Evolutionary conservation across 2,329 filamentous ascomycete species (phyloP), one percentile per base, ranked within the genome.

Genomic region (Microdochium paspali): DNA sequence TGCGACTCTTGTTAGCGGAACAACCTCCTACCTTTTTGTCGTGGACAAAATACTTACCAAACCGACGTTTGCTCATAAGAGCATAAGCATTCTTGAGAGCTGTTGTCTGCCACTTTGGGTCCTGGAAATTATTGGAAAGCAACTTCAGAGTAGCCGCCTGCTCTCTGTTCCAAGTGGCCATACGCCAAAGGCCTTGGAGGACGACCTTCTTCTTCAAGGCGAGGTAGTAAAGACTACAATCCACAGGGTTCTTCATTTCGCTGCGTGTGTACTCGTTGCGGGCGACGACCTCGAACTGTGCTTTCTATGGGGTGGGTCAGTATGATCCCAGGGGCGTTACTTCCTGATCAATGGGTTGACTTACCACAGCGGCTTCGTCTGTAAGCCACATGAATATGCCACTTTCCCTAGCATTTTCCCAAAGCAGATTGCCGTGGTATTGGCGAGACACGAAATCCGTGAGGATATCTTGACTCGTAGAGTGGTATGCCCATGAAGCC

Each of bases 81-180:
- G 93, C 91, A 66, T 96, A 98, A 0, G 93, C 93, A 62, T 98
- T 98, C 67, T 98, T 98, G 50, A 95, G 70, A 0, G 93, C 93
- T 4, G 88, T 82, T 1, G 87, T 95, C 62, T 80, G 86, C 87
- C 93, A 97, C 55, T 87, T 85, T 1, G 83, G 76, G 51, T 95
- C 87, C 3, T 80, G 75, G 63, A 98, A 98, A 62, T 97, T 90
- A 59, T 96, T 94, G n/a, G 84, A 77, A 21, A 98, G 71, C 25
- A 98, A 74, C 51, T 79, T 82, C 50, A 84, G 79, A 0, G 93
- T 98, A 0, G 85, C 82, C 2, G 66, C 71, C 65, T 97, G 93
- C 64, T 98, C 94, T 49, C 77, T 80, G 57, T 94, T 85, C 84
- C 93, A 93, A 35, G 73, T 81, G 5, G 93, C 90, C 79, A 97